Evolutionary conservation across 306 rosid genomes (phyloP), one percentile per base, ranked within the genome.

Genomic region (Dryas drummondii): DNA sequence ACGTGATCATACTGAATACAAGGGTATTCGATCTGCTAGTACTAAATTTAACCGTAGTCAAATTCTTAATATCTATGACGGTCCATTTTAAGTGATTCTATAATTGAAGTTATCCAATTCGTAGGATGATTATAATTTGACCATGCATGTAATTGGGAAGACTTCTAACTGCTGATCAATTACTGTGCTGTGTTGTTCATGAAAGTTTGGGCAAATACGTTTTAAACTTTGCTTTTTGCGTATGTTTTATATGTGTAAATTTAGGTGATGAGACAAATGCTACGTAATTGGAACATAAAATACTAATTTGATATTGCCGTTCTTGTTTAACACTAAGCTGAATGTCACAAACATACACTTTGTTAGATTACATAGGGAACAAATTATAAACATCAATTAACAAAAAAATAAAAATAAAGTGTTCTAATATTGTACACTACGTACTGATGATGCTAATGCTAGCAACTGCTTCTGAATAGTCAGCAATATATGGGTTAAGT

Each of bases 331-430:
- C 19, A 57, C 53, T 61, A 65, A 40, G 41, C 47, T n/a, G 4
- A 48, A 61, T 50, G 44, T 66, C 60, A 71, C 42, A 2, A 44
- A 61, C 56, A n/a, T 50, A 22, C 69, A 19, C 1, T 70, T 12
- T 58, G 84, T 65, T 76, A 76, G 75, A 72, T 66, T 71, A 65
- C 62, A 40, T 22, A 11, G 16, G 61, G 57, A 42, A 59, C n/a
- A 26, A 44, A 54, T 10, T 61, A 17, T 66, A 50, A 41, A 14
- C 63, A 61, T 16, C 67, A 53, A 63, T 8, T 40, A 6, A 54
- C 61, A 19, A 19, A 56, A 16, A 16, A 4, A 1, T 6, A 6
- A 22, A 42, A 4, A 14, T 2, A 3, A 12, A 44, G 6, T 19
- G 26, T 46, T 58, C 56, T 26, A 8, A 59, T 16, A 58, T 16